Evolutionary conservation across 352 stramenopile genomes (phyloP), one percentile per base, ranked within the genome.

Genomic region (Globisporangium orthogonon): DNA sequence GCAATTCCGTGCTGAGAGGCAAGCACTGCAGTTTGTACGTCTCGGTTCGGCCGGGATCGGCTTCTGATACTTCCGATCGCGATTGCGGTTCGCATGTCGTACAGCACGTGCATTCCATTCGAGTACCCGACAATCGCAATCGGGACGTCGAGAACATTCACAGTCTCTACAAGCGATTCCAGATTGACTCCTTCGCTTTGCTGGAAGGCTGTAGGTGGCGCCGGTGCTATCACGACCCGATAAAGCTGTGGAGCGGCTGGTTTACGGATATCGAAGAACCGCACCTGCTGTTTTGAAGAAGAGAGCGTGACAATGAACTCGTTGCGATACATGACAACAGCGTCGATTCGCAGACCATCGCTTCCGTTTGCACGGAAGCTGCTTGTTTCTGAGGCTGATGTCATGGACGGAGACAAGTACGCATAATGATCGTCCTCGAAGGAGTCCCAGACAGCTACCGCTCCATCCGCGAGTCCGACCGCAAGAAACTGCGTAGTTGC

Each of bases 361-460:
- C 35, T 14, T 40, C 2, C 35, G 2, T 11, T 14, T 2, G 3
- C 2, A 10, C 6, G 7, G 35, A 10, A 40, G 35, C 7, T 40
- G 35, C 35, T 40, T 40, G 10, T 4, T 40, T 40, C 35, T 10
- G 28, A 28, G 18, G n/a, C 54, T 1, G 56, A 14, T 9, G 17
- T 15, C 14, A 35, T 54, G 23, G 50, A 41, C 14, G 68, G 14
- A 43, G 59, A 52, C 39, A 77, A 56, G 56, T 69, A 76, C 7
- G 49, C 58, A 58, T 76, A 64, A 44, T 84, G 71, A 10, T 55
- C 52, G 33, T 86, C 68, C 23, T 70, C 66, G 10, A 88, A 56
- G 15, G 79, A 45, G 55, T 91, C 60, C 76, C 78, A 89, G 15
- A 89, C 65, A 9, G 74, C 58, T 1, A 80, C 17, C 3, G 71